phyloP scores from a whole-genome alignment of 306 rosid species.

The Leucaena leucocephala region DNA sequence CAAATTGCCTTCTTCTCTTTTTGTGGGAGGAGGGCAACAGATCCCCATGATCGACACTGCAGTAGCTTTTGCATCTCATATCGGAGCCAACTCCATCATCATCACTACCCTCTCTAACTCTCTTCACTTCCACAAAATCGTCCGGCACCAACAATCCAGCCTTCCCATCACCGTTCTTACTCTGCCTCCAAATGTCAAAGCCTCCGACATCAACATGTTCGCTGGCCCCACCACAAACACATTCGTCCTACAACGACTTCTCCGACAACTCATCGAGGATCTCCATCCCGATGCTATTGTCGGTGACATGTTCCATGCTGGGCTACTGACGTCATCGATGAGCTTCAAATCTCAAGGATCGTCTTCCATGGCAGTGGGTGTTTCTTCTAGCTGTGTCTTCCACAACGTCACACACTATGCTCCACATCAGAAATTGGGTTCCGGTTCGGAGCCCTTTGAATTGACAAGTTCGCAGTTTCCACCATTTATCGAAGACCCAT shows the following conservation, averaged over 20 bases:
- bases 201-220: constrained; percentile 52
- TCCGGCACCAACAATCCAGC: constrained; percentile 48
- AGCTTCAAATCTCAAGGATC: constrained; percentile 42
- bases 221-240: constrained; percentile 42
- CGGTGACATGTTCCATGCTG: constrained; percentile 57
- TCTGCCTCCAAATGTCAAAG: constrained; percentile 25
- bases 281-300: constrained; percentile 53
- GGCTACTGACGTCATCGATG: constrained; percentile 46
- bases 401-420: constrained; percentile 34
- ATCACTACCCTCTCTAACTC: constrained; percentile 48
- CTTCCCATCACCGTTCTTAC: constrained; percentile 44
- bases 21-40: constrained; percentile 60
- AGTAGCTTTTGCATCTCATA: constrained; percentile 60
- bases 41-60: constrained; percentile 78
- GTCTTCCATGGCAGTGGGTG: constrained; percentile 56
- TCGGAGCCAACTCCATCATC: constrained; percentile 59
- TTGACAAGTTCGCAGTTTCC: constrained; percentile 61
- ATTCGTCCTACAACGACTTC: constrained; percentile 52
- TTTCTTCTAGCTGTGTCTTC: constrained; percentile 50
- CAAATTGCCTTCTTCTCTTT: constrained; percentile 48
- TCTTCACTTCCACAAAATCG: constrained; percentile 45
- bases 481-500: constrained; percentile 21
- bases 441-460: constrained; percentile 55
- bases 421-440: constrained; percentile 38
- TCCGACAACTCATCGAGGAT: constrained; percentile 40